A percentile compares a stretch with the other conserved stretches of the same genome.
phyloP scores from a whole-genome alignment of 345 rosid genomes.

The Lenwebbia sp. region DNA sequence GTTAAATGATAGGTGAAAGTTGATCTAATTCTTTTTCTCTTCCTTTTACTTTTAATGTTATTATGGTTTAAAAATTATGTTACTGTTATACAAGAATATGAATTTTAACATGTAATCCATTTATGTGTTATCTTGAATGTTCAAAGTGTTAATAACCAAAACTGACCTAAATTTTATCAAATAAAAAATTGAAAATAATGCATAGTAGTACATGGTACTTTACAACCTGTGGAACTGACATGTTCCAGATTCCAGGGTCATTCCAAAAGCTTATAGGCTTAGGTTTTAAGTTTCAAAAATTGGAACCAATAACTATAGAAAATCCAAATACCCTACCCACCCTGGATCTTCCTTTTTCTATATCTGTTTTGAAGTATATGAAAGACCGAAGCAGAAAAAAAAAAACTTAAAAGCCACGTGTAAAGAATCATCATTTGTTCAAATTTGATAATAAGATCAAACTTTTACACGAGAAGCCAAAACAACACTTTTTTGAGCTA shows the following conservation, averaged over 20 bases:
- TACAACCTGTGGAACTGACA: not conserved
- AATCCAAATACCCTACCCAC: not conserved
- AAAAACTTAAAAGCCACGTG: not conserved
- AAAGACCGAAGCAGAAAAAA: not conserved
- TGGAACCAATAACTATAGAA: too few species aligned
- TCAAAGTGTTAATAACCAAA: not conserved
- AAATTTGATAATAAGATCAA: not conserved
- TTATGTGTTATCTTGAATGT: not conserved
- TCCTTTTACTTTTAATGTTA: too few species aligned
- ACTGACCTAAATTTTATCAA: not conserved
- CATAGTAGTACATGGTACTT: not conserved
- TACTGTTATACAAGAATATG: not conserved
- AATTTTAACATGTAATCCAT: not conserved
- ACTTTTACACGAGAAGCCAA: not conserved
- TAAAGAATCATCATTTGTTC: not conserved
- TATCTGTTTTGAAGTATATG: not conserved
- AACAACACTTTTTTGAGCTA: too few species aligned
- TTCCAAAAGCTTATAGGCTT: too few species aligned
- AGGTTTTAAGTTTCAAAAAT: not conserved
- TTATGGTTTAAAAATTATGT: not conserved
- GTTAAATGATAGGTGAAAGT: too few species aligned
- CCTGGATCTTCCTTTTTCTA: not conserved
- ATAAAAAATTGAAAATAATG: too few species aligned
- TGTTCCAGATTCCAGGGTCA: not conserved
- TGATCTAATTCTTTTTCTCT: too few species aligned